Conservation (phyloP, 2,329 filamentous ascomycete species). For the Xylariales sp. region DNA sequence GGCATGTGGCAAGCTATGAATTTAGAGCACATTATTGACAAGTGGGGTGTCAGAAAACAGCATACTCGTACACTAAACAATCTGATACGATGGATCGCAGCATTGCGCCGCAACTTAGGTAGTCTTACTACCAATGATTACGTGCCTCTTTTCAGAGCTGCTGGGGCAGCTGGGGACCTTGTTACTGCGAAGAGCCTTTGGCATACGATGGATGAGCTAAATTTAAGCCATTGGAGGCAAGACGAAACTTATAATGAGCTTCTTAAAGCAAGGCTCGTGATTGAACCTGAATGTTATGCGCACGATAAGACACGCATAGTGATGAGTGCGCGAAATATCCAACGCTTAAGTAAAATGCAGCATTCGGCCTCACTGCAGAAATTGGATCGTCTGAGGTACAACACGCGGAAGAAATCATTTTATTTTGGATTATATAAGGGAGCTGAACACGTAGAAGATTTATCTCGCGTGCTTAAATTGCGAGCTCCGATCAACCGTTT, state of each 20-base stretch:
- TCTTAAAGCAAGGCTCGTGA: constrained; percentile 41
- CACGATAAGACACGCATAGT: constrained; percentile 36
- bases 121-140: constrained; percentile 36
- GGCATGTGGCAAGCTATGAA: constrained; percentile 36
- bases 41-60: constrained; percentile 38
- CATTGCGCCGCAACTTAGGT: constrained; percentile 22
- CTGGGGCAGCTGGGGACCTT: constrained; percentile 38
- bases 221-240: constrained; percentile 16
- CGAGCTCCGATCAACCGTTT: constrained; percentile 21
- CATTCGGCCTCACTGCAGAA: constrained; percentile 1
- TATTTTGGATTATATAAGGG: constrained; percentile 27
- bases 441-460: constrained; percentile 18
- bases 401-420: constrained; percentile 8
- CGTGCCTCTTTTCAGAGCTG: constrained; percentile 38
- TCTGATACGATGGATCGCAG: constrained; percentile 27
- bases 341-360: constrained; percentile 12
- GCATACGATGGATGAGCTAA: constrained; percentile 20
- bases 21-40: constrained; percentile 31
- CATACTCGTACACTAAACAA: constrained; percentile 32
- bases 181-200: constrained; percentile 29
- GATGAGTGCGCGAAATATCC: constrained; percentile 33
- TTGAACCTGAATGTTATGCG: constrained; percentile 41
- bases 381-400: constrained; percentile 18
- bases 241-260: constrained; percentile 35
- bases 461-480: constrained; percentile 22